Conservation (phyloP, 768 basidiomycete species). For the Amyloporia xantha region DNA sequence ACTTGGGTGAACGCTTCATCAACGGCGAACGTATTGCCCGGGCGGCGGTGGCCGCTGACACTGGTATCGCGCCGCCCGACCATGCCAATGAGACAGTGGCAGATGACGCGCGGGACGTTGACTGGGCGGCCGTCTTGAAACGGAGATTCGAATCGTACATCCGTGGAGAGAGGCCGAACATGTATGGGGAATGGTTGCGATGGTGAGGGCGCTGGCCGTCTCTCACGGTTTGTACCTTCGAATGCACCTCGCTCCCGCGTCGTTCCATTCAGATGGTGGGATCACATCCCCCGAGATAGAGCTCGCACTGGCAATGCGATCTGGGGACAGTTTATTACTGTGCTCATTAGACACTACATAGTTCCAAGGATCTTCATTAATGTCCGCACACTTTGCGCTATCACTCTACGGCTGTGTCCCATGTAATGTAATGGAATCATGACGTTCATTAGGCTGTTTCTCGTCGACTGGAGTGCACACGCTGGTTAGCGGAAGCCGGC, state of each 20-base stretch:
- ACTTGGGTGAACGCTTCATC: conserved; percentile 75
- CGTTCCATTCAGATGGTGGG: too few relatives aligned
- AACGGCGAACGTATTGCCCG: conserved; percentile 70
- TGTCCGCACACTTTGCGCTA: background rate
- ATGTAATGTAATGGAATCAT: conserved; percentile 3
- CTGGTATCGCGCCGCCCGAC: conserved; percentile 28
- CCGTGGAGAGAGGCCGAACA: conserved; percentile 86
- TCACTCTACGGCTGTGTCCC: background rate
- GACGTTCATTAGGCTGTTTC: background rate
- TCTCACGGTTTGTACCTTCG: background rate
- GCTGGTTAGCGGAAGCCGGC: too few relatives aligned
- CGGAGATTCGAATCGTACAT: conserved; percentile 92
- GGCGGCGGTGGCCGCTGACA: conserved; percentile 29
- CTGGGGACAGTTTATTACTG: too few relatives aligned
- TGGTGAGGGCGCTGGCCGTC: conserved; percentile 34
- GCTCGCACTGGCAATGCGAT: background rate
- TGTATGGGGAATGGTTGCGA: conserved; percentile 81
- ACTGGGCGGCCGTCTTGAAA: conserved; percentile 93
- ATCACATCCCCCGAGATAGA: too few relatives aligned
- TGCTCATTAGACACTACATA: conserved; percentile 2
- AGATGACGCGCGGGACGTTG: conserved; percentile 71
- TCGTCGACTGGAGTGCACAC: background rate
- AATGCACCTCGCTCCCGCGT: background rate
- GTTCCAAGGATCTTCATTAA: background rate
- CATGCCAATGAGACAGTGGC: conserved; percentile 42